phyloP scores from a whole-genome alignment of 441 rosid genomes.

The Gossypium lobatum region DNA sequence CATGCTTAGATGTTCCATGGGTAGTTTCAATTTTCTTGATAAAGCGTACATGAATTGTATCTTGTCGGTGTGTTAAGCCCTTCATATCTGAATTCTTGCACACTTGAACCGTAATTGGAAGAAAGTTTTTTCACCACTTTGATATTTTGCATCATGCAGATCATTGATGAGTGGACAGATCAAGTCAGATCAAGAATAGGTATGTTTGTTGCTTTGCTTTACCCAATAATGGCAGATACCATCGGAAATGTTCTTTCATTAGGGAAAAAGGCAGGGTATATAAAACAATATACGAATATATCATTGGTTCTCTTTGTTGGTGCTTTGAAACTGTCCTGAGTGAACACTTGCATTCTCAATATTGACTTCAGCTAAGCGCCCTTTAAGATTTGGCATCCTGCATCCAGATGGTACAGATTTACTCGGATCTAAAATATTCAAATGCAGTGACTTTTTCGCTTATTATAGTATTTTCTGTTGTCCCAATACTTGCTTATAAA shows the following conservation, averaged over 20 bases:
- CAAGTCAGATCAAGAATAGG: constrained; percentile 68
- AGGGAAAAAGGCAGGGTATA: neutral
- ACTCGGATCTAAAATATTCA: neutral
- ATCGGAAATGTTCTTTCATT: neutral
- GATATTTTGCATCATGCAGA: constrained; percentile 29
- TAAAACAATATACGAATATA: neutral
- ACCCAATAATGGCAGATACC: neutral
- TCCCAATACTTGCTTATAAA: neutral
- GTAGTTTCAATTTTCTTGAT: constrained; percentile 15
- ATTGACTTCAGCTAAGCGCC: neutral
- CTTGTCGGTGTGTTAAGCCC: neutral
- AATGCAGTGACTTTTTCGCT: neutral
- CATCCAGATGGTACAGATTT: neutral
- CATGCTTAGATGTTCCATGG: constrained; percentile 22
- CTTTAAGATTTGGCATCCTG: neutral
- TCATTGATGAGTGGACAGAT: constrained; percentile 69
- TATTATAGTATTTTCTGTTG: neutral
- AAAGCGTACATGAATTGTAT: constrained; percentile 13
- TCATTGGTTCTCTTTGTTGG: constrained; percentile 1
- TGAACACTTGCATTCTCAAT: neutral
- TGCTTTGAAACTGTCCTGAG: neutral
- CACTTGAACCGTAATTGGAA: neutral
- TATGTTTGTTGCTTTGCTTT: constrained; percentile 20
- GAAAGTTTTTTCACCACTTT: constrained; percentile 7
- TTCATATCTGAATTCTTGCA: neutral